Evolutionary conservation across 108 stramenopile species (phyloP), one percentile per base, ranked within the genome.

Genomic region (Skeletonema potamos): DNA sequence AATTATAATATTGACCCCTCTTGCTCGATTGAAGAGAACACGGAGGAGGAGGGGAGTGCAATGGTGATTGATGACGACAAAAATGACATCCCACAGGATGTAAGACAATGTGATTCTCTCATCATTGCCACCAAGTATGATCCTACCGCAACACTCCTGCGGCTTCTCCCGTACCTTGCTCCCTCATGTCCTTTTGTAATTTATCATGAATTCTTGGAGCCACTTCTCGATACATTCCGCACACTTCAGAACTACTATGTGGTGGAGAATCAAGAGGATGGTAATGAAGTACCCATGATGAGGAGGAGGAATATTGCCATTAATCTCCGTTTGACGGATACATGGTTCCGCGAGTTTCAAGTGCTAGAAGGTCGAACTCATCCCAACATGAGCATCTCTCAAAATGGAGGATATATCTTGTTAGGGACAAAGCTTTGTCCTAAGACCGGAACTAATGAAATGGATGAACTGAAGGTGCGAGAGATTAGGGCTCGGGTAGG

Each of bases 281-380:
- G 34, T 3, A 30, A 60, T 34, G 24, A 43, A n/a, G 58, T 46
- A 34, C 67, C 68, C 20, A 69, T 70, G 64, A 70, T 68, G 68
- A 58, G 44, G 32, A 68, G 82, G 33, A 46, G 46, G 33, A 81
- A 86, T 33, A 68, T 90, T 27, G 96, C 96, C 12, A 89, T 96
- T 61, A 91, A 94, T 63, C 61, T 96, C 0, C 89, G 91, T 24
- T 62, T 96, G 2, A 92, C 81, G 27, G 92, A 93, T 66, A 88
- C 92, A 1, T 96, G 93, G 92, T 87, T 89, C 81, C 85, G 96
- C 11, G 96, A 95, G 55, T 92, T 92, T 77, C 93, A 96, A 75
- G 89, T 96, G 8, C 55, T 96, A 54, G 89, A 89, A 9, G 88
- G 89, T 32, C 79, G 93, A 32, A 96, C 96, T 26, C 96, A 95